Base-by-base conservation (phyloP, 2,329 filamentous ascomycete genomes). In the Davidsoniella virescens region DNA sequence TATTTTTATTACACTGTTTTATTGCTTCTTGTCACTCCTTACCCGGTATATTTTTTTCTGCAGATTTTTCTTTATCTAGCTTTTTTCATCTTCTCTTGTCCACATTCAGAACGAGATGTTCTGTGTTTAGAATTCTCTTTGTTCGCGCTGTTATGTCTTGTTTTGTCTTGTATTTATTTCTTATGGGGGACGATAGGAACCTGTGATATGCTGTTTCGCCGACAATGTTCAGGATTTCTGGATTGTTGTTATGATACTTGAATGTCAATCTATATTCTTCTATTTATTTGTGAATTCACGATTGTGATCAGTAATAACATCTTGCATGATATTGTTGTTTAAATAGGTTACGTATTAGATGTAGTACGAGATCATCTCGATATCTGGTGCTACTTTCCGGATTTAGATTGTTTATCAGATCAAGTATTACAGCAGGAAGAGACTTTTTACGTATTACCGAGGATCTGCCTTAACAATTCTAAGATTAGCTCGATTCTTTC, bases 151-250 rank as follows among this genome's bases (percentile, higher is more conserved):
- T 14, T 25, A 41, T 45, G 17, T 45, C 23, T 10, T 25, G 23
- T 36, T 44, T 45, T 45, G 17, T 45, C 36, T 45, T n/a, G 18
- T 45, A 18, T 49, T 26, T 4, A 26, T 49, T 43, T 42, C 40
- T 49, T 37, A 42, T 29, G 47, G 17, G 23, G 17, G 26, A 29
- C 4, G 29, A 20, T 43, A 18, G 17, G 43, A 33, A 29, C n/a
- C 6, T 29, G 14, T 16, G 26, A 9, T 29, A 45, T 33, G 43
- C 14, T n/a, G 6, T n/a, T 45, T 33, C 29, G 29, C 5, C 29
- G 43, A 23, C 20, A 23, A 23, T 16, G 12, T 12, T n/a, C 5
- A 10, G n/a, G 14, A 16, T 33, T 45, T 17, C 29, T 18, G 17
- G 44, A 14, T 47, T 47, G 44, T 20, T 47, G 26, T 47, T 38